phyloP scores from a whole-genome alignment of 2,329 filamentous ascomycete species.

The Sarocladiaceae sp. region DNA sequence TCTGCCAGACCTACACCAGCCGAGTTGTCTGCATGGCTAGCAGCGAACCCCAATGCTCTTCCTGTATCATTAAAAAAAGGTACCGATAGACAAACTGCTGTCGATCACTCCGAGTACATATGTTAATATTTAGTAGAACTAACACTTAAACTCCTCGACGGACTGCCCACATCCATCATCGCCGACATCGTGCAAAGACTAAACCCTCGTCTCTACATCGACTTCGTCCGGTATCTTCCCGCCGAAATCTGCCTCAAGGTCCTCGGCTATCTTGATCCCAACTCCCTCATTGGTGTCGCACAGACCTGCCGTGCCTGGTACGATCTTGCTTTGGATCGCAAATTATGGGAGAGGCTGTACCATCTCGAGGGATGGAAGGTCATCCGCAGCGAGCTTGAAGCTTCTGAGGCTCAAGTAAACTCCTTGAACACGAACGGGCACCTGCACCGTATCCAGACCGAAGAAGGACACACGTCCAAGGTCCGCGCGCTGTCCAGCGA shows the following conservation, averaged over 20 bases:
- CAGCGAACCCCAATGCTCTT: slow-evolving; percentile 44
- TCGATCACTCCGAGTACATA: not conserved
- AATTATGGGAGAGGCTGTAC: slow-evolving; percentile 83
- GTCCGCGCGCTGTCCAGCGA: slow-evolving; percentile 48
- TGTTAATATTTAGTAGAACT: slow-evolving; percentile 53
- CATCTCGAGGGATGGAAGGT: slow-evolving; percentile 81
- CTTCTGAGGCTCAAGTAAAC: slow-evolving; percentile 60
- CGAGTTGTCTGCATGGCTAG: slow-evolving; percentile 47
- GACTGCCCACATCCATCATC: slow-evolving; percentile 75
- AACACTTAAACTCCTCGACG: slow-evolving; percentile 71
- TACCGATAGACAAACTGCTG: slow-evolving; percentile 20
- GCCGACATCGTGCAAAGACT: slow-evolving; percentile 76
- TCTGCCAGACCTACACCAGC: slow-evolving; percentile 32
- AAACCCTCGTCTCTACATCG: slow-evolving; percentile 82
- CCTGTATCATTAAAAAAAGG: slow-evolving; percentile 46
- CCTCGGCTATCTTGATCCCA: slow-evolving; percentile 77
- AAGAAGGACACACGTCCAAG: slow-evolving; percentile 50
- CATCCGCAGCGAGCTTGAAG: slow-evolving; percentile 58
- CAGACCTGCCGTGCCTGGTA: slow-evolving; percentile 80
- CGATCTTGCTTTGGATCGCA: slow-evolving; percentile 72
- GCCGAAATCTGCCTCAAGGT: slow-evolving; percentile 89
- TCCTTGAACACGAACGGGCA: slow-evolving; percentile 34
- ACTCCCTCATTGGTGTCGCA: slow-evolving; percentile 75
- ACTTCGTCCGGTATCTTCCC: slow-evolving; percentile 82
- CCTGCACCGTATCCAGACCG: slow-evolving; percentile 38